Conservation (phyloP, 1,139 yeast species). For the Candida anutae region DNA sequence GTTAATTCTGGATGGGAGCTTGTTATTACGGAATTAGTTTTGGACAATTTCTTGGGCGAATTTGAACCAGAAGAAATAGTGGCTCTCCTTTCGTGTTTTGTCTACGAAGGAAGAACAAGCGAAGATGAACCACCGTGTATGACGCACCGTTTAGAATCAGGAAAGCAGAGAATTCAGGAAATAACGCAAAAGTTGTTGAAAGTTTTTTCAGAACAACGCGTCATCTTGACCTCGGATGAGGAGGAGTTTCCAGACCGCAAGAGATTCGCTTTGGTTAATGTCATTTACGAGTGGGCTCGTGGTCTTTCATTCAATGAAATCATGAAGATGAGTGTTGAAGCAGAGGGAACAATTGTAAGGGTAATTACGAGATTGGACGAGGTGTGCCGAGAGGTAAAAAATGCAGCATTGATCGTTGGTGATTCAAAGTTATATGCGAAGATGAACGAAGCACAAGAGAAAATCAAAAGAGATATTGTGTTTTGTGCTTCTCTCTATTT, state of each 20-base stretch:
- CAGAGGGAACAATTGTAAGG: slow-evolving; percentile 97
- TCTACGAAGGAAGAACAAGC: slow-evolving; percentile 77
- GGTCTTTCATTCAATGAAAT: slow-evolving; percentile 89
- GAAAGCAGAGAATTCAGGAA: slow-evolving; percentile 61
- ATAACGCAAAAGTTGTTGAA: slow-evolving; percentile 59
- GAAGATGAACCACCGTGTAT: slow-evolving; percentile 52
- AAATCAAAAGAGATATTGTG: slow-evolving; percentile 91
- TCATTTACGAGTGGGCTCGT: slow-evolving; percentile 96
- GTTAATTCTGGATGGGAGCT: slow-evolving; percentile 88
- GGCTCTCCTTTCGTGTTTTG: slow-evolving; percentile 84
- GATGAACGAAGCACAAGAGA: slow-evolving; percentile 89
- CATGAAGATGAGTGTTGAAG: slow-evolving; percentile 80
- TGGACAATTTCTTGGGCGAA: slow-evolving; percentile 87
- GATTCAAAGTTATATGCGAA: slow-evolving; percentile 81
- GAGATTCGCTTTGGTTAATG: slow-evolving; percentile 85
- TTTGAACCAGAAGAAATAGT: slow-evolving; percentile 95
- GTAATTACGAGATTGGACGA: slow-evolving; percentile 93
- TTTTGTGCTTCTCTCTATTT: slow-evolving; percentile 93
- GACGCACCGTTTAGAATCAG: slow-evolving; percentile 80
- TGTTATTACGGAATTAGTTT: slow-evolving; percentile 76
- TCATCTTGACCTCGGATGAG: slow-evolving; percentile 76
- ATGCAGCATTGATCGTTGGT: slow-evolving; percentile 92
- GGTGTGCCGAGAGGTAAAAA: slow-evolving; percentile 88
- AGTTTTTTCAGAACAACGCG: slow-evolving; percentile 62
- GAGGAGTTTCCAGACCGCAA: slow-evolving; percentile 75